Conservation (phyloP, 768 basidiomycete species). For the Suillus decipiens region DNA sequence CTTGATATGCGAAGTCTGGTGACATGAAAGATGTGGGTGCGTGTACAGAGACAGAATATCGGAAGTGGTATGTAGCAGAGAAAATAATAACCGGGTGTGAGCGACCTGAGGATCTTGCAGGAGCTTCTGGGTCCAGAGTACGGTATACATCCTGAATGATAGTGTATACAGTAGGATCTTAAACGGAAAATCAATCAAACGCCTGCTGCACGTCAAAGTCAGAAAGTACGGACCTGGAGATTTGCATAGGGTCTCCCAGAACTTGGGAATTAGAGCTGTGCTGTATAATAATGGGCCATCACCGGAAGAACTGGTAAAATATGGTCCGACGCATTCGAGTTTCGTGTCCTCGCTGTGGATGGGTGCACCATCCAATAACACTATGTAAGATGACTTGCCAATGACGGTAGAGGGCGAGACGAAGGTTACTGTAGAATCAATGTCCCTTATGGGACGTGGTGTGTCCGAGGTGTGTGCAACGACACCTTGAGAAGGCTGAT, state of each 20-base stretch:
- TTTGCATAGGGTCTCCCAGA: slow-evolving; percentile 61
- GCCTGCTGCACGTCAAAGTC: slow-evolving; percentile 18
- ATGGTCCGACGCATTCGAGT: slow-evolving; percentile 36
- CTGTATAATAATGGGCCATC: slow-evolving; percentile 53
- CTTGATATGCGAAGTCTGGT: slow-evolving; percentile 4
- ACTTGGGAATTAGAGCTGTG: slow-evolving; percentile 61
- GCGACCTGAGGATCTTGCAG: slow-evolving; percentile 21
- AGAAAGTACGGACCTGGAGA: slow-evolving; percentile 44
- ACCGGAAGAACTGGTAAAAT: slow-evolving; percentile 26
- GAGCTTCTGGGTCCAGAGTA: slow-evolving; percentile 28
- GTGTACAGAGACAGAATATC: slow-evolving; percentile 33
- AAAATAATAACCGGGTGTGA: slow-evolving; percentile 42
- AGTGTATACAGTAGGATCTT: slow-evolving; percentile 67
- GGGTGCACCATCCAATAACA: slow-evolving; percentile 48
- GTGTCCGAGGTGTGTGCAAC: slow-evolving; percentile 19
- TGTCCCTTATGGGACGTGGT: slow-evolving; percentile 54
- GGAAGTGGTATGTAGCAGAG: slow-evolving; percentile 62
- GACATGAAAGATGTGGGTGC: slow-evolving; percentile 21
- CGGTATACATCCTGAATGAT: slow-evolving; percentile 64
- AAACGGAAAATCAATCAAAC: not conserved
- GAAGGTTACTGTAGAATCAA: slow-evolving; percentile 73
- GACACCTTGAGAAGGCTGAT: not conserved
- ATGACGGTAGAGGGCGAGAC: slow-evolving; percentile 47
- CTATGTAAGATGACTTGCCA: slow-evolving; percentile 57
- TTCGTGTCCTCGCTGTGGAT: slow-evolving; percentile 53